Base-by-base conservation (phyloP, 805 yeast species). In the Wickerhamomyces sydowiorum region DNA sequence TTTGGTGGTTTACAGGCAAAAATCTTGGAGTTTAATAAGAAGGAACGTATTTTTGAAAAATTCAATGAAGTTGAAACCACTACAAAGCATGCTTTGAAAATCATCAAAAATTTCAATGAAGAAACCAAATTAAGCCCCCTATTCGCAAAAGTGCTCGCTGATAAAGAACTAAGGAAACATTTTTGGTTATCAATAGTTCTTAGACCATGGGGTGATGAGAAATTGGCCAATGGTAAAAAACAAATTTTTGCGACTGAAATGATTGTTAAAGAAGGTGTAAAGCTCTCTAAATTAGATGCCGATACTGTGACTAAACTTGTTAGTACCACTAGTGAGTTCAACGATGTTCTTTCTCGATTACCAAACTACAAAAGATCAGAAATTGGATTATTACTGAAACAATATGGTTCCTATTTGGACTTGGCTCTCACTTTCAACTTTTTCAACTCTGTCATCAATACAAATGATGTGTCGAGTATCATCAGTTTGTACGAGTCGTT, bases 201-300 rank as follows among this genome's bases (percentile, higher is more conserved):
- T 36, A 59, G 65, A 23, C 79, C 78, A 2, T 82, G 78, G 71
- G 57, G 62, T 2, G 64, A 61, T 14, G 40, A 65, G 13, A 52
- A 51, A 20, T 66, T 73, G 3, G 55, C 63, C n/a, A 67, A 63
- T 42, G 52, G 62, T n/a, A 67, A 63, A 44, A 73, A 69, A 53
- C 28, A 60, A 61, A 37, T 55, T 59, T 32, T 50, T 47, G 9
- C 78, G 1, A 64, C 73, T 1, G 76, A 72, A 36, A 52, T 73
- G 29, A 70, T 85, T 8, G 60, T 86, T 25, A 73, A 76, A 49
- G 88, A 85, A 44, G 91, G 95, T 0, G 59, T 90, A 27, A 82
- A 84, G 54, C 70, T 77, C 42, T 78, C 88, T 7, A 72, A 73
- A 41, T 64, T 62, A 37, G 82, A 78, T 36, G 76, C 77, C 15